These are phyloP conservation scores for Tubosaeta sp. DNA, from an alignment of 768 basidiomycete genomes.

Conservation along the genomic window DNA sequence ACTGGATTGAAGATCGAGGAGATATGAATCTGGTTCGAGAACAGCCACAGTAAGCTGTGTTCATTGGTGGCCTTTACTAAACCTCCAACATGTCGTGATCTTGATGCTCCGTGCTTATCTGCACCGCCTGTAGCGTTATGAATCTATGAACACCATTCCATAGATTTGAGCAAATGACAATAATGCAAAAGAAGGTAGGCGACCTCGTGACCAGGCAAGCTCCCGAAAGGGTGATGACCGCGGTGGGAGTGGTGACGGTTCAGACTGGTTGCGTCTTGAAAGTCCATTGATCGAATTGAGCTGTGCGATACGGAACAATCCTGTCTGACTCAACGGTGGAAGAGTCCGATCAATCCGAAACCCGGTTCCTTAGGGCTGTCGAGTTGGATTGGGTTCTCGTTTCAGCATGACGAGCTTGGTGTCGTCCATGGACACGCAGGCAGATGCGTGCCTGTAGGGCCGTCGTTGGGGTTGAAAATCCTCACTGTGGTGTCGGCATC, in stretches of 20 bases:
- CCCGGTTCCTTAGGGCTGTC: neutral
- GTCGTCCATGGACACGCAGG: neutral
- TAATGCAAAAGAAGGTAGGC: no score
- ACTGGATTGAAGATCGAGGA: neutral
- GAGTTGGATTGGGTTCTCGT: neutral
- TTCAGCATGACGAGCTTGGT: neutral
- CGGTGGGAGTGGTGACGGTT: no score
- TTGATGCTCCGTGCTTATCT: neutral
- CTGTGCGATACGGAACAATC: neutral
- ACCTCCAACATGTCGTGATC: neutral
- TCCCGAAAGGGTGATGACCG: no score
- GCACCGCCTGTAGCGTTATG: neutral
- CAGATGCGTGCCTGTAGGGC: neutral
- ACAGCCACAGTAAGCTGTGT: neutral
- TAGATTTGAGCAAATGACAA: neutral
- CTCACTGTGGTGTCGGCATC: neutral
- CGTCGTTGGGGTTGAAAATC: neutral
- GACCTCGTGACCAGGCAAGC: neutral
- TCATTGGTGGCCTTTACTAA: neutral
- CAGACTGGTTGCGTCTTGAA: neutral
- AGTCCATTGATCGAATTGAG: neutral
- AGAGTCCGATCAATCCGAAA: neutral
- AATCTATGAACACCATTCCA: neutral
- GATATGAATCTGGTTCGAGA: neutral
- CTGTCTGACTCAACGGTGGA: neutral